phyloP scores from a whole-genome alignment of 495 filamentous ascomycete genomes.

The Aspergillus biplanus region DNA sequence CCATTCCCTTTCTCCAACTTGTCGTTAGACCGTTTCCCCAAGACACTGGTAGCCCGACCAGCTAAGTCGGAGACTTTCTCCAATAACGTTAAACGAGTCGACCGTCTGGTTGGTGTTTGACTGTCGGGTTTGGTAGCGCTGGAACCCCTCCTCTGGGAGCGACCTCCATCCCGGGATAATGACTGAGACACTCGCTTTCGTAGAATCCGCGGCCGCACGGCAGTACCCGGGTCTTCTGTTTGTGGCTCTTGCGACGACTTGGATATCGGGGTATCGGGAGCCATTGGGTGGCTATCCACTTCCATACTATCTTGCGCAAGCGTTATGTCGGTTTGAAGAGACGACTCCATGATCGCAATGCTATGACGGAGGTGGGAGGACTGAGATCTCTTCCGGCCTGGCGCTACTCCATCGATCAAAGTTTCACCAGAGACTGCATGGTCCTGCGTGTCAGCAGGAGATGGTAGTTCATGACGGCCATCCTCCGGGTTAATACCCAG shows the following conservation, averaged over 20 bases:
- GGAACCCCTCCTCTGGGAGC: conserved; percentile 19
- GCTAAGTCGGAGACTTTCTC: conserved; percentile 49
- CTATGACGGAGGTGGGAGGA: conserved; percentile 45
- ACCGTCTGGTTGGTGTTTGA: conserved; percentile 21
- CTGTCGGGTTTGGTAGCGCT: conserved; percentile 10
- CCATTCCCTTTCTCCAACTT: conserved; percentile 47
- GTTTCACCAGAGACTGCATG: conserved; percentile 48
- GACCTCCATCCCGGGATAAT: conserved; percentile 50
- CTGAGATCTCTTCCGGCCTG: conserved; percentile 37
- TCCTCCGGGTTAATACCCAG: conserved; percentile 26
- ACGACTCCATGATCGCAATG: conserved; percentile 50
- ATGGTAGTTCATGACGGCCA: conserved; percentile 15
- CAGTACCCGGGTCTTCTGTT: conserved; percentile 36
- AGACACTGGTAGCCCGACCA: conserved; percentile 46
- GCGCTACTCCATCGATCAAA: conserved; percentile 35
- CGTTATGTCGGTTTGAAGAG: conserved; percentile 40
- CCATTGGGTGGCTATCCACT: conserved; percentile 39
- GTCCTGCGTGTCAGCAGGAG: conserved; percentile 30
- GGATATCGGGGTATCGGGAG: conserved; percentile 46
- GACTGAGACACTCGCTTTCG: conserved; percentile 54
- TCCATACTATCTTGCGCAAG: conserved; percentile 37
- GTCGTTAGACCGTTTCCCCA: conserved; percentile 60
- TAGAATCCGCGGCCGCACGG: conserved; percentile 46
- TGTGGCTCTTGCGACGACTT: conserved; percentile 46
- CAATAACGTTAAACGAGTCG: conserved; percentile 44